Percentiles rank a stretch among this genome's conserved stretches.
Conservation (phyloP, 1,139 yeast genomes). For the Kurtzmaniella quercitrusa region DNA sequence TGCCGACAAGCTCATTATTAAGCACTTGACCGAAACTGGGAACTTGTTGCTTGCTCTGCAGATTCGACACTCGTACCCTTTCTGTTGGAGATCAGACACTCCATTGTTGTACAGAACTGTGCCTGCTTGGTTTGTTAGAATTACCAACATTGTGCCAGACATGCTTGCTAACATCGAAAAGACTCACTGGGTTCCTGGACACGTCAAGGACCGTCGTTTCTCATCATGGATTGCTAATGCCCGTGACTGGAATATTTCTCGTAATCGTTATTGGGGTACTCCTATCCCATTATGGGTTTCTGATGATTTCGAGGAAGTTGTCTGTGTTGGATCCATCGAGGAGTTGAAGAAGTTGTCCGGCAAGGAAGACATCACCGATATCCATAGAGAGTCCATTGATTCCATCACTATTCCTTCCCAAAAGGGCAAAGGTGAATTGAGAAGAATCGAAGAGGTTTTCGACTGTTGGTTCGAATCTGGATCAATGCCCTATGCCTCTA, state of each 20-base stretch:
- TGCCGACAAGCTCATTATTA: slow-evolving; percentile 89
- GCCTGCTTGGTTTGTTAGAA: slow-evolving; percentile 98
- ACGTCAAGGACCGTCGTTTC: slow-evolving; percentile 89
- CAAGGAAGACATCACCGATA: slow-evolving; percentile 70
- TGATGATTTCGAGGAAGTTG: slow-evolving; percentile 88
- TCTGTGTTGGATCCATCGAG: slow-evolving; percentile 86
- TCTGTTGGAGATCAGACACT: slow-evolving; percentile 99
- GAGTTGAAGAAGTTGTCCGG: slow-evolving; percentile 87
- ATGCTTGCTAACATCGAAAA: slow-evolving; percentile 82
- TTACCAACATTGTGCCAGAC: slow-evolving; percentile 79
- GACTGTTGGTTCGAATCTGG: slow-evolving; percentile 99
- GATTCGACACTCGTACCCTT: slow-evolving; percentile 93
- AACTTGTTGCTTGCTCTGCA: slow-evolving; percentile 73
- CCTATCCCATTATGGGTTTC: slow-evolving; percentile 98
- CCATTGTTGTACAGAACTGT: slow-evolving; percentile 94
- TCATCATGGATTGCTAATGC: slow-evolving; percentile 98
- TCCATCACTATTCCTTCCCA: slow-evolving; percentile 91
- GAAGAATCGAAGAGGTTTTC: slow-evolving; percentile 93
- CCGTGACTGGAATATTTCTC: slow-evolving; percentile 97
- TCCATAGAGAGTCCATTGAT: slow-evolving; percentile 93
- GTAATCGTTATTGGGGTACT: slow-evolving; percentile 99
- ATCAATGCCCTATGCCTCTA: slow-evolving; percentile 97
- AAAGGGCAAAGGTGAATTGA: slow-evolving; percentile 80
- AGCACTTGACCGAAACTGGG: slow-evolving; percentile 73
- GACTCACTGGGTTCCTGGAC: slow-evolving; percentile 92